phyloP scores from a whole-genome alignment of 441 rosid genomes.

The Biscutella auriculata region DNA sequence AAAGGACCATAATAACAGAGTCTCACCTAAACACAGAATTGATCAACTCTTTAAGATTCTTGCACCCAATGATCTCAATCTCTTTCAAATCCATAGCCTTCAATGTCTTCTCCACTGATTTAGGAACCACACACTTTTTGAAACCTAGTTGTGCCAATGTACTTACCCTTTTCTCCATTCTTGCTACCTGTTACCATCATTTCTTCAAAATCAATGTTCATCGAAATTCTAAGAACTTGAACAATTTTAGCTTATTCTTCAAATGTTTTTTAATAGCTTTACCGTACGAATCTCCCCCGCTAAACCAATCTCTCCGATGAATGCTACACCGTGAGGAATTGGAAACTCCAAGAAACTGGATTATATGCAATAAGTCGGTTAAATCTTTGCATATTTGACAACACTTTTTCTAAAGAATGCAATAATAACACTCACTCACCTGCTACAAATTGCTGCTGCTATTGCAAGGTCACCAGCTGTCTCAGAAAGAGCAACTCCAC shows the following conservation, averaged over 20 bases:
- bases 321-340: conserved; percentile 64
- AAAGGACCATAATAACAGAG: too few species aligned
- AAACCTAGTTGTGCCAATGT: conserved; percentile 75
- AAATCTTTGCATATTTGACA: background rate
- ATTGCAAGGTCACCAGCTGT: conserved; percentile 89
- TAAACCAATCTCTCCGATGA: conserved; percentile 78
- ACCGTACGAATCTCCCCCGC: conserved; percentile 79
- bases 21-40: conserved; percentile 38
- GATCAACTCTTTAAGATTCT: conserved; percentile 59
- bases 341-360: conserved; percentile 84
- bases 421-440: conserved; percentile 28
- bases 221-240: background rate
- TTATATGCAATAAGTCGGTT: background rate
- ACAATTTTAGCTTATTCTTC: background rate
- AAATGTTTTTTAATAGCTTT: conserved; percentile 15
- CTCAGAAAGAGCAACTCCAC: conserved; percentile 64
- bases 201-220: background rate
- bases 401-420: background rate
- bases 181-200: conserved; percentile 41
- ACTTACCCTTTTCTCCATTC: conserved; percentile 69
- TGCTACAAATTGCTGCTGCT: conserved; percentile 93
- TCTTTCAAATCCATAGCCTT: conserved; percentile 25
- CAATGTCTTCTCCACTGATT: conserved; percentile 40
- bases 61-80: conserved; percentile 52
- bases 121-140: conserved; percentile 59